phyloP scores from a whole-genome alignment of 768 basidiomycete genomes.

The Lanmaoa pseudosensibilis region DNA sequence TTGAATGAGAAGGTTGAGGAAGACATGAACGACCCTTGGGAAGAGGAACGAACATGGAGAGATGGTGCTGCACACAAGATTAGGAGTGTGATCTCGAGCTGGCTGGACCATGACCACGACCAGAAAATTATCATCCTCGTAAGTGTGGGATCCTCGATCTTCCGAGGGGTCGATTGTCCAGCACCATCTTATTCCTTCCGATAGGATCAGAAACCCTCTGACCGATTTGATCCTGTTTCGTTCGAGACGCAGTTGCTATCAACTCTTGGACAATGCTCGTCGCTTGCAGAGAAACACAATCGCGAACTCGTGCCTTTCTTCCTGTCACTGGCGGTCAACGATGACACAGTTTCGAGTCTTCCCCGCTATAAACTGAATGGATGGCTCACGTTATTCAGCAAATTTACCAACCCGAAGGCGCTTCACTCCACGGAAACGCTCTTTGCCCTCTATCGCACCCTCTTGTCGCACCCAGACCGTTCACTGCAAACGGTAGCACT shows the following conservation, averaged over 20 bases:
- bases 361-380: slow-evolving; percentile 61
- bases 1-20: slow-evolving; percentile 25
- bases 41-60: slow-evolving; percentile 74
- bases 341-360: slow-evolving; percentile 40
- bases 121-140: slow-evolving; percentile 38
- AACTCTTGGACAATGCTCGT: slow-evolving; percentile 64
- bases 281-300: slow-evolving; percentile 83
- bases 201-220: slow-evolving; percentile 42
- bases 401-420: slow-evolving; percentile 92
- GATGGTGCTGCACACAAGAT: slow-evolving; percentile 71
- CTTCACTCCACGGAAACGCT: slow-evolving; percentile 68
- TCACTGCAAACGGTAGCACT: slow-evolving; percentile 73
- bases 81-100: slow-evolving; percentile 46
- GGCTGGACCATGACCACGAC: slow-evolving; percentile 40
- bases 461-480: slow-evolving; percentile 84
- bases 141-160: slow-evolving; percentile 2
- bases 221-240: slow-evolving; percentile 68
- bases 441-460: slow-evolving; percentile 61
- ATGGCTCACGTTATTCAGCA: slow-evolving; percentile 86
- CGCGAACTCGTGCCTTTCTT: slow-evolving; percentile 87
- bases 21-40: slow-evolving; percentile 41
- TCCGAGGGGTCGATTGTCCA: neutral
- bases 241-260: slow-evolving; percentile 83
- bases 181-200: neutral
- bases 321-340: slow-evolving; percentile 45